Base-by-base conservation (phyloP, 352 stramenopile genomes). In the Phytophthora idaei region DNA sequence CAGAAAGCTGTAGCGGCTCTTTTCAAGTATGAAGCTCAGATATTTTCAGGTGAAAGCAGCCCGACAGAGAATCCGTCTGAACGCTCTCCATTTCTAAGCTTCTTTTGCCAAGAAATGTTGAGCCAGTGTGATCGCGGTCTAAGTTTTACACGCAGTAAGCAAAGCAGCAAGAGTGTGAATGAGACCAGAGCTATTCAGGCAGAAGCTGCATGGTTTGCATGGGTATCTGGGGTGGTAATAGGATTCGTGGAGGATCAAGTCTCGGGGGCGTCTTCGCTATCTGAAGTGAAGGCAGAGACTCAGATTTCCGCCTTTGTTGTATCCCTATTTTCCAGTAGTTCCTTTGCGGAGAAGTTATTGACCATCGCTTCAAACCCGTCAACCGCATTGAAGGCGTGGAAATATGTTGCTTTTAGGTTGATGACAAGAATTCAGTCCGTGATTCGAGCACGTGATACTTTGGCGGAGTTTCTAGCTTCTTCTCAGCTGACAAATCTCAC, bases 281-380 rank as follows among this genome's bases (percentile, higher is more conserved):
- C 39, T 8, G 21, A 37, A 51, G 39, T 10, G 14, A 56, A 48
- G 17, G 8, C 28, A 21, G 27, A 10, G 36, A 25, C 11, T 49
- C 7, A 2, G 2, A 27, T 63, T 31, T 29, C 10, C 2, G n/a
- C 25, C 3, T 25, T 66, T 3, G 14, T 21, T 14, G 11, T 50
- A 2, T 31, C 17, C 1, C 56, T 61, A 3, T 74, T 80, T 55
- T 69, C 50, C 10, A 79, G 45, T 39, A 37, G 71, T 5, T 6
- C 51, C 1, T 82, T 80, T 49, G 56, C 81, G 11, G 49, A 80
- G 12, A 69, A 66, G 5, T 49, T 85, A 14, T 32, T 73, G 1
- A 11, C 46, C 5, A 62, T 84, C 3, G 71, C 73, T 28, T 49
- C 58, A 12, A 60, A 37, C 1, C 11, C 32, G 2, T 61, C 48